A percentile compares a stretch with the other conserved stretches of the same genome.
Evolutionary conservation across 257 asterid genomes (phyloP).

Genomic region (Solanum pimpinellifolium): DNA sequence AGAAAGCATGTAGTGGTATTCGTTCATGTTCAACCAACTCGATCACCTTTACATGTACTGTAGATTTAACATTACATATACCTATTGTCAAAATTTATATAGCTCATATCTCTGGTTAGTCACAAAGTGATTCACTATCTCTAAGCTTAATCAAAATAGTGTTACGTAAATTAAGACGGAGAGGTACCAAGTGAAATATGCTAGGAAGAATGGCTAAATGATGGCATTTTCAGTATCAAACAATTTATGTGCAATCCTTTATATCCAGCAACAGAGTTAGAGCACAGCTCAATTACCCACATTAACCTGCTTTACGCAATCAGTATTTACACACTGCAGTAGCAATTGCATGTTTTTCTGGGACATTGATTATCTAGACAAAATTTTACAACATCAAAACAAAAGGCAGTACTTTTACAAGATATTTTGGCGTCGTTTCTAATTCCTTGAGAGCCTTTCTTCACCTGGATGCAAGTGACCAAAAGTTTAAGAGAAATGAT

Average conservation of each 20-base stretch:
- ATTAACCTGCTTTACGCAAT: not conserved
- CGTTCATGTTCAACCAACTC: not conserved
- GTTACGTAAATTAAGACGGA: not conserved
- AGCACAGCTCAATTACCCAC: not conserved
- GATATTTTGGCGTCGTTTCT: not conserved
- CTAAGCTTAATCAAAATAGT: not conserved
- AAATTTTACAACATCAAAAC: not conserved
- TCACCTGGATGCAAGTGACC: constrained; percentile 89
- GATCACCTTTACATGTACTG: not conserved
- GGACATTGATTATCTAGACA: not conserved
- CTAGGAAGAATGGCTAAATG: not conserved
- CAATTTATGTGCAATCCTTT: not conserved
- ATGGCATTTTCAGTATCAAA: not conserved
- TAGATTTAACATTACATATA: not conserved
- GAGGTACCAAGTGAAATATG: not conserved
- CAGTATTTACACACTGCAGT: not conserved
- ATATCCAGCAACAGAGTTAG: not conserved
- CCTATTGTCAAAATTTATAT: not conserved
- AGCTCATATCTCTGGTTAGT: not conserved
- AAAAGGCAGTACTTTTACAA: not conserved
- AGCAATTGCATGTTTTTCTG: not conserved
- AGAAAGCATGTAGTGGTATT: not conserved
- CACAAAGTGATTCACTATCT: not conserved
- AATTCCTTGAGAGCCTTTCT: not conserved
- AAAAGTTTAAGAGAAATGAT: constrained; percentile 67